These are phyloP conservation scores for Puccinia hordei DNA, from an alignment of 1,284 basidiomycete genomes.

Conservation along the genomic window DNA sequence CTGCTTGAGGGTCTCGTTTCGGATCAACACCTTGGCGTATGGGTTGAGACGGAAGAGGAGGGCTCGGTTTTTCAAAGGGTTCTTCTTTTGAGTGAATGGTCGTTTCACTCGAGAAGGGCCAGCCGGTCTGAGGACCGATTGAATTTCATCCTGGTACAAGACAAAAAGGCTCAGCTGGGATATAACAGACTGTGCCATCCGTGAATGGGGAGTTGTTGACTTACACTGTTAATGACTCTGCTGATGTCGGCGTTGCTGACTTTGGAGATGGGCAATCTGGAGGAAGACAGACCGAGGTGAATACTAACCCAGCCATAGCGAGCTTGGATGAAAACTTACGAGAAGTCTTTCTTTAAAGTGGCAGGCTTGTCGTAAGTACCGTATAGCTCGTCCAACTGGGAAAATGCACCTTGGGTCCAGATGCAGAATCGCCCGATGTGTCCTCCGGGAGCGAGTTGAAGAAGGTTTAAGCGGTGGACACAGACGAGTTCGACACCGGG, in stretches of 20 bases:
- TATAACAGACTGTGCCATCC: background rate
- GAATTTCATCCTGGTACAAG: conserved; percentile 62
- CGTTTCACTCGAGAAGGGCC: conserved; percentile 79
- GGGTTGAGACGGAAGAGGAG: conserved; percentile 99
- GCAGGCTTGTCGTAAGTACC: conserved; percentile 85
- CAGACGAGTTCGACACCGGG: conserved; percentile 98
- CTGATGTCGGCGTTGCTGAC: conserved; percentile 96
- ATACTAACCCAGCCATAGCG: background rate
- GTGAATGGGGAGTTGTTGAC: conserved; percentile 17
- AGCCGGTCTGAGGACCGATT: conserved; percentile 76
- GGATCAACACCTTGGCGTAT: conserved; percentile 72
- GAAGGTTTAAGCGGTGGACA: conserved; percentile 91
- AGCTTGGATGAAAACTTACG: background rate
- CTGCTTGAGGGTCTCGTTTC: conserved; percentile 30
- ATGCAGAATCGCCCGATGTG: conserved; percentile 98
- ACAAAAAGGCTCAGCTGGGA: conserved; percentile 70
- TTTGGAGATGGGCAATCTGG: conserved; percentile 86
- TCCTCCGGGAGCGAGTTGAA: conserved; percentile 98
- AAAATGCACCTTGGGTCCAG: conserved; percentile 97
- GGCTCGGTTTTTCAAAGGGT: conserved; percentile 93
- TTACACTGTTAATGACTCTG: conserved; percentile 80
- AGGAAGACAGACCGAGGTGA: background rate
- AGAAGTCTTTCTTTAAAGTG: conserved; percentile 82
- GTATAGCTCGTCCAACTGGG: conserved; percentile 88
- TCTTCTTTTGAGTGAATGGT: conserved; percentile 99